phyloP scores from a whole-genome alignment of 768 basidiomycete species.

The Candolleomyces efflorescens region DNA sequence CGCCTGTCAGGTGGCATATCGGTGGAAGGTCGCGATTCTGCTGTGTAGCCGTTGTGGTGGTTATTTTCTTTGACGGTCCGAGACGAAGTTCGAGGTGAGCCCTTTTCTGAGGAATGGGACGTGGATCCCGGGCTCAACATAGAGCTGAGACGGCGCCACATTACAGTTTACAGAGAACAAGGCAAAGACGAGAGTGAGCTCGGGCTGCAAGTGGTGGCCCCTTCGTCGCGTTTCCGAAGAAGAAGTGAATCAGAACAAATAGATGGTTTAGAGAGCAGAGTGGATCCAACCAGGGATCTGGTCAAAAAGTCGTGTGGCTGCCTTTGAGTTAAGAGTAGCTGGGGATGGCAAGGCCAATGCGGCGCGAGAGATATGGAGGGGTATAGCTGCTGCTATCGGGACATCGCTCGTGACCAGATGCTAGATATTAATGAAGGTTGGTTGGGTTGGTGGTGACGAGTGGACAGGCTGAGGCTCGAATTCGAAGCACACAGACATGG shows the following conservation, averaged over 20 bases:
- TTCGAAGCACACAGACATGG: not conserved
- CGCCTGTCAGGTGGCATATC: not conserved
- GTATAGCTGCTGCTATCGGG: too few species aligned
- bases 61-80: not conserved
- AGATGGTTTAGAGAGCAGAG: too few species aligned
- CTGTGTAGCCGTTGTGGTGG: not conserved
- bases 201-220: not conserved
- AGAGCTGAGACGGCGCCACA: not conserved
- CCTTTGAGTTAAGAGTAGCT: too few species aligned
- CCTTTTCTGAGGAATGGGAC: not conserved
- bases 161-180: not conserved
- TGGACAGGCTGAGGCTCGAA: not conserved
- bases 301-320: too few species aligned
- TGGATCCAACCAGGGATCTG: too few species aligned
- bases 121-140: not conserved
- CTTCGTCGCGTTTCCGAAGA: too few species aligned
- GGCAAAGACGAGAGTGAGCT: not conserved
- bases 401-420: too few species aligned
- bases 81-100: not conserved
- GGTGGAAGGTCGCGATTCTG: not conserved
- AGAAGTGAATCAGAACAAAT: too few species aligned
- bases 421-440: not conserved
- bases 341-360: too few species aligned
- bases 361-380: too few species aligned
- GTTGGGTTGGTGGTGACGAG: too few species aligned